Percentiles rank a stretch among this genome's conserved stretches.
Evolutionary conservation across 1,284 basidiomycete genomes (phyloP).

Genomic region (Pseudozyma pruni): DNA sequence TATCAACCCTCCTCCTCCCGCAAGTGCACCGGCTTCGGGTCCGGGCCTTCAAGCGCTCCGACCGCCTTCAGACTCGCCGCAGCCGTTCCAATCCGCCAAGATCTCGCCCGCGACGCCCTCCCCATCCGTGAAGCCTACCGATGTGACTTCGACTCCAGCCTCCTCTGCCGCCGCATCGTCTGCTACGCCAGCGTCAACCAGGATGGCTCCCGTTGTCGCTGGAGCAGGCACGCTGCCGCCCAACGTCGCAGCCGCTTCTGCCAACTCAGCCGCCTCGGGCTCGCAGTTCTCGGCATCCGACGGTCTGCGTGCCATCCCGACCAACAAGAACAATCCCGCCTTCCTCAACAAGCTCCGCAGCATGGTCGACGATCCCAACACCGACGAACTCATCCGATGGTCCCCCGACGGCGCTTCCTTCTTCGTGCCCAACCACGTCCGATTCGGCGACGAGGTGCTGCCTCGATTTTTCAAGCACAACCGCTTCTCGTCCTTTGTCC

Average conservation of each 20-base stretch:
- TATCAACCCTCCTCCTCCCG: constrained; percentile 14
- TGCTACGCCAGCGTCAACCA: constrained; percentile 4
- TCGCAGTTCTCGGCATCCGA: constrained; percentile 18
- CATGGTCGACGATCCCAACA: constrained; percentile 88
- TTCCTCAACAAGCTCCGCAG: constrained; percentile 90
- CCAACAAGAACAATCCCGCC: constrained; percentile 74
- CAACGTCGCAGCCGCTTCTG: constrained; percentile 18
- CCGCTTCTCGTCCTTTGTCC: constrained; percentile 87
- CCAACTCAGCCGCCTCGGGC: constrained; percentile 2
- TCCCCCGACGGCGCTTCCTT: constrained; percentile 88
- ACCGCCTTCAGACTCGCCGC: constrained; percentile 21
- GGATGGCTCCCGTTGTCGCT: constrained; percentile 34
- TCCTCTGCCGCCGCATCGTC: background rate
- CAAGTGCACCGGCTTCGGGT: constrained; percentile 15
- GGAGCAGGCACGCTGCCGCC: constrained; percentile 42
- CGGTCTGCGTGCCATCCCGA: constrained; percentile 39
- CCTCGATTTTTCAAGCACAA: constrained; percentile 69
- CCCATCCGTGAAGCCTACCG: constrained; percentile 24
- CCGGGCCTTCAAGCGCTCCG: constrained; percentile 28
- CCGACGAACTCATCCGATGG: constrained; percentile 88
- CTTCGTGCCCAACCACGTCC: constrained; percentile 91
- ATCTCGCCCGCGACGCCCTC: constrained; percentile 13
- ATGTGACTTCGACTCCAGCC: constrained; percentile 22
- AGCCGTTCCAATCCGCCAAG: constrained; percentile 33
- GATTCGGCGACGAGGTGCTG: constrained; percentile 80